These are phyloP conservation scores for Abrus pulchellus DNA, from an alignment of 306 rosid species.

Conservation along the genomic window DNA sequence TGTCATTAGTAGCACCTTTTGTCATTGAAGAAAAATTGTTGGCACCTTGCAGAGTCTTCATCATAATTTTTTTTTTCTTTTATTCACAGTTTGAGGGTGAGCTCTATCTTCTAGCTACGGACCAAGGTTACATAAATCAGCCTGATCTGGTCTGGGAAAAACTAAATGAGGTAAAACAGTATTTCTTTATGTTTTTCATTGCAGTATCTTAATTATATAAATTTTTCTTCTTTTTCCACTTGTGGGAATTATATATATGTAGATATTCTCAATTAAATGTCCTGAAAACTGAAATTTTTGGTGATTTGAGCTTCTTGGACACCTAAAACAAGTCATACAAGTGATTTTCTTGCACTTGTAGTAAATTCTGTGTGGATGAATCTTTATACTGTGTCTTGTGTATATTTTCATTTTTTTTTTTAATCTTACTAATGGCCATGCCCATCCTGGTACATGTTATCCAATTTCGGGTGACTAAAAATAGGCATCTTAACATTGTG, in stretches of 20 bases:
- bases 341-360: constrained; percentile 10
- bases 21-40: background rate
- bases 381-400: background rate
- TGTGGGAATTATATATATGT: constrained; percentile 23
- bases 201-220: background rate
- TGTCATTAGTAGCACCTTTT: constrained; percentile 10
- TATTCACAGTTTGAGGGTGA: constrained; percentile 74
- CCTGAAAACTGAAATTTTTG: constrained; percentile 13
- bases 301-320: constrained; percentile 36
- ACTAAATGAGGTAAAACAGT: constrained; percentile 80
- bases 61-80: constrained; percentile 31
- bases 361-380: constrained; percentile 8
- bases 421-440: background rate
- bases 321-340: constrained; percentile 4
- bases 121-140: constrained; percentile 97
- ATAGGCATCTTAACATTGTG: constrained; percentile 13
- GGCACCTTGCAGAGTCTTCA: constrained; percentile 29
- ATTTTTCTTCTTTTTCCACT: background rate
- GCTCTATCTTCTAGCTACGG: constrained; percentile 97
- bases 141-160: constrained; percentile 99
- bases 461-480: background rate
- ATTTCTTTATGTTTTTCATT: constrained; percentile 33
- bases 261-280: constrained; percentile 29
- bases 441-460: background rate
- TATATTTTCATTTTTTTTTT: constrained; percentile 8